Percentiles rank a stretch among this genome's conserved stretches.
Conservation (phyloP, 768 basidiomycete genomes). For the Pulveroboletus sp. region DNA sequence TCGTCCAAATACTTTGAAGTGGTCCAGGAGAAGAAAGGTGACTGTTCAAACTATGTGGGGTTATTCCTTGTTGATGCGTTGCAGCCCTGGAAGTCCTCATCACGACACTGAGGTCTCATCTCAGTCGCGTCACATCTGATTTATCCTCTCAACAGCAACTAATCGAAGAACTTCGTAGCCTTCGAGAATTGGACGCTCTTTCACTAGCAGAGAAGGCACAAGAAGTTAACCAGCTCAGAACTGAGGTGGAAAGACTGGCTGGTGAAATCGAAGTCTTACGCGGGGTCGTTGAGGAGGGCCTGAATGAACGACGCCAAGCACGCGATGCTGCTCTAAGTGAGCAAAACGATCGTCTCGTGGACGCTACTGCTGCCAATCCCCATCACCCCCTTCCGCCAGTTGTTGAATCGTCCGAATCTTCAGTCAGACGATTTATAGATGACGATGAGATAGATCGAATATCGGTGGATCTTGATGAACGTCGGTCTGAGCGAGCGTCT, state of each 20-base stretch:
- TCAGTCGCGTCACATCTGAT: constrained; percentile 73
- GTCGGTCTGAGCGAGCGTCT: constrained; percentile 48
- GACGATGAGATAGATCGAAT: constrained; percentile 59
- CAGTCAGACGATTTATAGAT: constrained; percentile 42
- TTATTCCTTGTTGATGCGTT: constrained; percentile 10
- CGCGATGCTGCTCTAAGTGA: constrained; percentile 37
- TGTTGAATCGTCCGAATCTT: constrained; percentile 4
- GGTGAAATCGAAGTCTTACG: constrained; percentile 86
- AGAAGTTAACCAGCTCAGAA: constrained; percentile 63
- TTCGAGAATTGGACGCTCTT: constrained; percentile 59
- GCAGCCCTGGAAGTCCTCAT: constrained; percentile 81
- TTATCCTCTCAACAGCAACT: constrained; percentile 71
- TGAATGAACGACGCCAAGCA: constrained; percentile 62
- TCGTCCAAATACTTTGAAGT: constrained; percentile 63
- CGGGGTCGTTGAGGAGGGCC: constrained; percentile 81
- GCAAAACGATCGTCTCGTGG: background rate
- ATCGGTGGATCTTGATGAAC: constrained; percentile 60
- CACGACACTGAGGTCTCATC: constrained; percentile 63
- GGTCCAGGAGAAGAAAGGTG: constrained; percentile 88
- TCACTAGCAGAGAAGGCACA: constrained; percentile 54
- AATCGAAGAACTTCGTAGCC: constrained; percentile 56
- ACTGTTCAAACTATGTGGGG: constrained; percentile 4
- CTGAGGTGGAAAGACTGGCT: constrained; percentile 76
- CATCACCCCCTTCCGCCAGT: background rate
- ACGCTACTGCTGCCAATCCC: background rate